A percentile compares a stretch with the other conserved stretches of the same genome.
phyloP scores from a whole-genome alignment of 148 eudicot genomes.

The Cornus controversa region DNA sequence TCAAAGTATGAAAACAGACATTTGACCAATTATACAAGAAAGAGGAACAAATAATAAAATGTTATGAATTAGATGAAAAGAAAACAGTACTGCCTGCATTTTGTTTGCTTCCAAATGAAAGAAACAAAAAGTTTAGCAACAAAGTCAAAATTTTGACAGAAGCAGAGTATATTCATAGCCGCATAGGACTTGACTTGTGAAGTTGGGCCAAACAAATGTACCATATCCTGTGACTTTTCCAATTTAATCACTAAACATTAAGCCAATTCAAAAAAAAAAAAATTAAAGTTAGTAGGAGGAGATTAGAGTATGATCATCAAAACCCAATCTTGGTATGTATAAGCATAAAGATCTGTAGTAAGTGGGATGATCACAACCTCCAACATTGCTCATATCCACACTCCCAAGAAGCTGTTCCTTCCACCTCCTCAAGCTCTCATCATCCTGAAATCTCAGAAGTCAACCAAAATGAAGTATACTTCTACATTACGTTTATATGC shows the following conservation, averaged over 20 bases:
- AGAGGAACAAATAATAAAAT: too few species aligned
- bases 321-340: background rate
- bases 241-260: background rate
- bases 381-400: conserved; percentile 52
- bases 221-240: too few species aligned
- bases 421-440: conserved; percentile 74
- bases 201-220: too few species aligned
- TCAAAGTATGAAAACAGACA: background rate
- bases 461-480: too few species aligned
- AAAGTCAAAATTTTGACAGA: background rate
- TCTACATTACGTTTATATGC: background rate
- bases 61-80: too few species aligned
- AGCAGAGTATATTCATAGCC: too few species aligned
- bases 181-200: too few species aligned
- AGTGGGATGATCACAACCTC: conserved; percentile 31
- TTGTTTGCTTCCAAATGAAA: too few species aligned
- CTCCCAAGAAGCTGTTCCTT: conserved; percentile 64
- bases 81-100: too few species aligned
- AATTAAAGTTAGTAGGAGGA: background rate
- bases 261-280: background rate
- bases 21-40: background rate
- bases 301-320: background rate
- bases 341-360: background rate
- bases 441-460: conserved; percentile 42
- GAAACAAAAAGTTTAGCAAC: background rate